These are phyloP conservation scores for Verticillium zaregamsianum DNA, from an alignment of 2,329 filamentous ascomycete species.

Conservation along the genomic window DNA sequence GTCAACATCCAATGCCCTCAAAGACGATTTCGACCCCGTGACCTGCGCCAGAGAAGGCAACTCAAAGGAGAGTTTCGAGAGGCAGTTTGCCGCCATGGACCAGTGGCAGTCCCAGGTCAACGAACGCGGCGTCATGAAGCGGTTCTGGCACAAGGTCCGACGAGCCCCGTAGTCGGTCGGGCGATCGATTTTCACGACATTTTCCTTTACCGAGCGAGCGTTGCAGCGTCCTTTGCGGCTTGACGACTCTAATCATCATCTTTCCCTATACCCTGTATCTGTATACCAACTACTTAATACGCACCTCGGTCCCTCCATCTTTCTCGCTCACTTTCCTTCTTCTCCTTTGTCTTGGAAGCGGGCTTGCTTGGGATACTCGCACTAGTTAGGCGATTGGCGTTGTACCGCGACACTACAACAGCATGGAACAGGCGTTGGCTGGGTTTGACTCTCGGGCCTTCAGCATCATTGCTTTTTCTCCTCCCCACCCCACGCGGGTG, in stretches of 20 bases:
- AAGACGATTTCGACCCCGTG: conserved; percentile 27
- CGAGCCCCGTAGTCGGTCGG: conserved; percentile 24
- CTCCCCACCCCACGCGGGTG: neutral
- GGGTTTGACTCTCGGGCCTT: neutral
- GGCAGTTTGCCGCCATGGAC: conserved; percentile 49
- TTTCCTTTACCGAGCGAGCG: neutral
- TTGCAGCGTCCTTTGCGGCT: neutral
- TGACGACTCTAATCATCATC: neutral
- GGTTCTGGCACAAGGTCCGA: conserved; percentile 60
- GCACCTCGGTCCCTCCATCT: neutral
- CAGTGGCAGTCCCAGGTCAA: conserved; percentile 40
- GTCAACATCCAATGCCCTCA: conserved; percentile 17
- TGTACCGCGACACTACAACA: neutral
- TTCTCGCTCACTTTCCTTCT: neutral
- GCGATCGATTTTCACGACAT: neutral
- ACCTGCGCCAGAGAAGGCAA: conserved; percentile 27
- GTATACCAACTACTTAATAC: neutral
- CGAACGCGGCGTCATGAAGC: conserved; percentile 55
- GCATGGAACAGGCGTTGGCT: neutral
- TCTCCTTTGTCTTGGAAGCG: neutral
- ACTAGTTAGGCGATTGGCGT: neutral
- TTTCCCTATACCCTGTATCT: neutral
- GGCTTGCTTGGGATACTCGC: neutral
- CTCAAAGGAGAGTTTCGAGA: conserved; percentile 50
- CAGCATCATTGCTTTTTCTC: neutral